phyloP scores from a whole-genome alignment of 2,329 filamentous ascomycete species.

The Calcarisporium arbuscula region DNA sequence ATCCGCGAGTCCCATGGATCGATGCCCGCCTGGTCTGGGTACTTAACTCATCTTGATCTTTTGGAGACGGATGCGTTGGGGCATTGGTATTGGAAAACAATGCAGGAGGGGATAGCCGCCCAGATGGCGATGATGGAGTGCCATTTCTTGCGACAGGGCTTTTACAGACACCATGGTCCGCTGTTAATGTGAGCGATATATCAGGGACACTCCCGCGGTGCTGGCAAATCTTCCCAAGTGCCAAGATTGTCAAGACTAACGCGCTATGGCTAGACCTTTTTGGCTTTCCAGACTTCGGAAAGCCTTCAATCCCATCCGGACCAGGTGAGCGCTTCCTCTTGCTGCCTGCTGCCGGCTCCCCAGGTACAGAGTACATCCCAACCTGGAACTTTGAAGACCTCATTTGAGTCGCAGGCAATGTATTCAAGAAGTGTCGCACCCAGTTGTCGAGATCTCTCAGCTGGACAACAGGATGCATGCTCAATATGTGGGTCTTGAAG shows the following conservation, averaged over 20 bases:
- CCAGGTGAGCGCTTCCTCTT: constrained; percentile 54
- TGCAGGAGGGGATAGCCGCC: constrained; percentile 49
- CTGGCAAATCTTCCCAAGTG: constrained; percentile 76
- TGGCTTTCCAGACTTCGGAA: constrained; percentile 37
- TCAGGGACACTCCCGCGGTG: constrained; percentile 50
- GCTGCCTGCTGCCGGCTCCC: constrained; percentile 21
- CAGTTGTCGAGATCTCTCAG: constrained; percentile 45
- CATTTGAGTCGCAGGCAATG: constrained; percentile 29
- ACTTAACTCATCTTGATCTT: constrained; percentile 41
- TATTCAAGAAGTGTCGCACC: constrained; percentile 46
- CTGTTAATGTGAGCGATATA: constrained; percentile 41
- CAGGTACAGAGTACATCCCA: constrained; percentile 17
- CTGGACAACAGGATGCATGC: constrained; percentile 58
- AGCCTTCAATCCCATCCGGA: constrained; percentile 25
- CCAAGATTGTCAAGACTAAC: constrained; percentile 74
- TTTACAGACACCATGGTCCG: constrained; percentile 23
- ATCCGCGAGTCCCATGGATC: constrained; percentile 32
- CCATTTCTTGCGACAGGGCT: constrained; percentile 41
- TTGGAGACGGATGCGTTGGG: constrained; percentile 45
- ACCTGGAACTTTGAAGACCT: constrained; percentile 26
- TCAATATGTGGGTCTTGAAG: constrained; percentile 56
- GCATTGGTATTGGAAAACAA: constrained; percentile 40
- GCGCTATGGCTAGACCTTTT: constrained; percentile 70
- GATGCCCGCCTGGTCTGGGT: constrained; percentile 45
- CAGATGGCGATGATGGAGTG: constrained; percentile 42